Base-by-base conservation (phyloP, 2,329 filamentous ascomycete genomes). In the Colletotrichum eremochloae region DNA sequence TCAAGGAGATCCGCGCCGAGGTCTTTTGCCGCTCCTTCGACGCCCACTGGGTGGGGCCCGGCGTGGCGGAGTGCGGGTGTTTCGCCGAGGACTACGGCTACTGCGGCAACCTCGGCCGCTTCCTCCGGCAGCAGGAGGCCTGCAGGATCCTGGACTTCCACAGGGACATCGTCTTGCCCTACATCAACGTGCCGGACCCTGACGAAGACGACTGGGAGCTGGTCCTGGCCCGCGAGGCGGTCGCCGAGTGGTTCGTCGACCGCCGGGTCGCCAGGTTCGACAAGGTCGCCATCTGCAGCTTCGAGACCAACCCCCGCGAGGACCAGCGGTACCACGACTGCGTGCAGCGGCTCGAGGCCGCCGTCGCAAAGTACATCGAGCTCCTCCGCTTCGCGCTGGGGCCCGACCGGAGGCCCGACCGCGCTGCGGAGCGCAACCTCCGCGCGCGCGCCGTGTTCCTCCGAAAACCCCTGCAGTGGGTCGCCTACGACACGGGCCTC, bases 401-500 rank as follows among this genome's bases (percentile, higher is more conserved):
- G 36, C 44, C 29, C 31, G 46, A 29, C n/a, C 42, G 11, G n/a
- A 11, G 18, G 7, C 24, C 18, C 48, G 61, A 38, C 61, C n/a
- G 14, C 61, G 46, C 6, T 31, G 18, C 7, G 18, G 61, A 63
- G 20, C 44, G 61, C 29, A 38, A 40, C 44, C 44, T 63, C 33
- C 44, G 42, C 44, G 44, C 44, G 1, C 61, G 61, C 46, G 61
- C 61, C 36, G 46, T 63, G 20, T 63, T 50, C 61, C 44, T 53
- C 61, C 44, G 18, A 12, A 50, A 50, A 8, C 44, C 61, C 44
- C 44, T 63, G 20, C 31, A 53, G 33, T 63, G 61, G 61, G 9
- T 63, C 48, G 61, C 61, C 44, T 53, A 63, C 48, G 61, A 63
- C 24, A 31, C 42, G 29, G 61, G 61, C 44, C 33, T 63, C 44